These are phyloP conservation scores for Colletotrichum sp. DNA, from an alignment of 2,329 filamentous ascomycete genomes.

Conservation along the genomic window DNA sequence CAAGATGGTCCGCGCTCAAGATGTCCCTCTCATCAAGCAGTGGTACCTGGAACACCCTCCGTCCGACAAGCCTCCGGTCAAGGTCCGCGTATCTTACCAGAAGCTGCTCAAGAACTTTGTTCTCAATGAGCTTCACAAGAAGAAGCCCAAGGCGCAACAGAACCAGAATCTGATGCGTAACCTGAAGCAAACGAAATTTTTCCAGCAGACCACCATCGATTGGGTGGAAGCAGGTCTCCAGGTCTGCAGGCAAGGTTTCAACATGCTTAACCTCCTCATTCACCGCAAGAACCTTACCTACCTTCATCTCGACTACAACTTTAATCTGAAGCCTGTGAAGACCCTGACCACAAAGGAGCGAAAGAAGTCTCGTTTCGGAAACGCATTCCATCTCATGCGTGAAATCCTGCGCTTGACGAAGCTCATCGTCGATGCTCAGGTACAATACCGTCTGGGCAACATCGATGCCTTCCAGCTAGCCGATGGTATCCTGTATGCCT, in stretches of 20 bases:
- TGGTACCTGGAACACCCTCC: slow-evolving; percentile 98
- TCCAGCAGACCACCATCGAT: slow-evolving; percentile 98
- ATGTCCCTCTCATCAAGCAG: slow-evolving; percentile 96
- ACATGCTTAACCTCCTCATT: slow-evolving; percentile 97
- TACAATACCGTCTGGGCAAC: slow-evolving; percentile 96
- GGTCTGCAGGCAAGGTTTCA: slow-evolving; percentile 97
- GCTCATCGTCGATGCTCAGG: slow-evolving; percentile 96
- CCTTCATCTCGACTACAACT: slow-evolving; percentile 98
- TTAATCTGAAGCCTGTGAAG: slow-evolving; percentile 99
- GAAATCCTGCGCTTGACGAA: slow-evolving; percentile 96
- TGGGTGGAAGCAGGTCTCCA: slow-evolving; percentile 99
- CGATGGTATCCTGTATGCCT: slow-evolving; percentile 98
- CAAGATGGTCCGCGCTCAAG: slow-evolving; percentile 94
- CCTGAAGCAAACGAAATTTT: slow-evolving; percentile 96
- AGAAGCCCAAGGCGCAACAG: slow-evolving; percentile 92
- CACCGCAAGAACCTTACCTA: slow-evolving; percentile 99
- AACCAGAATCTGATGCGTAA: slow-evolving; percentile 91
- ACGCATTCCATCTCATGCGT: slow-evolving; percentile 98
- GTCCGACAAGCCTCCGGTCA: slow-evolving; percentile 83
- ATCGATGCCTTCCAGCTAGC: slow-evolving; percentile 99
- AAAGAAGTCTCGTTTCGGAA: slow-evolving; percentile 99
- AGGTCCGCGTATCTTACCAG: slow-evolving; percentile 97
- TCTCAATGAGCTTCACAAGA: slow-evolving; percentile 95
- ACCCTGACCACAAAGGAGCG: slow-evolving; percentile 98
- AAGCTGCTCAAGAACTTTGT: slow-evolving; percentile 97